These are phyloP conservation scores for Penicillium sp. DNA, from an alignment of 2,329 filamentous ascomycete genomes.

Conservation along the genomic window DNA sequence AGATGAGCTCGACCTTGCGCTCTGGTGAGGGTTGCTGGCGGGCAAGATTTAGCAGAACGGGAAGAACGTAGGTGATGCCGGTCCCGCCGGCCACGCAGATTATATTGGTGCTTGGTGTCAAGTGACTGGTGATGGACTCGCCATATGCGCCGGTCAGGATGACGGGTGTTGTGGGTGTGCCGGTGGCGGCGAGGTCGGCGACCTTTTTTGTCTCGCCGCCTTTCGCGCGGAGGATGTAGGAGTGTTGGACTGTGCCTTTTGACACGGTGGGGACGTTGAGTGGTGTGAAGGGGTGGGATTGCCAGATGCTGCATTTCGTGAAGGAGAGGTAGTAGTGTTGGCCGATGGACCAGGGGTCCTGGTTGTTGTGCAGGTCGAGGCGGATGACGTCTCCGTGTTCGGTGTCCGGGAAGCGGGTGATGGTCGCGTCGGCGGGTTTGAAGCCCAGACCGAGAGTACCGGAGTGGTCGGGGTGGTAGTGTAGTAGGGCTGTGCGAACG, in stretches of 20 bases:
- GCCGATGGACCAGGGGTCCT: slow-evolving; percentile 62
- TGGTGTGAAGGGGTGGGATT: slow-evolving; percentile 69
- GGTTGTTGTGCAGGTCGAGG: slow-evolving; percentile 62
- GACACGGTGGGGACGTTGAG: slow-evolving; percentile 51
- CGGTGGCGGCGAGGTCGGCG: slow-evolving; percentile 18
- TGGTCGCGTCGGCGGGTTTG: slow-evolving; percentile 35
- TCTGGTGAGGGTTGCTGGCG: slow-evolving; percentile 31
- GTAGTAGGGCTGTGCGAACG: slow-evolving; percentile 58
- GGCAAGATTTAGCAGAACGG: slow-evolving; percentile 43
- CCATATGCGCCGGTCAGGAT: slow-evolving; percentile 65
- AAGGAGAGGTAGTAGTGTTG: slow-evolving; percentile 73
- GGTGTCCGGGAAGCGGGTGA: slow-evolving; percentile 54
- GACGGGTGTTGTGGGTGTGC: slow-evolving; percentile 48
- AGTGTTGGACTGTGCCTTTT: slow-evolving; percentile 20
- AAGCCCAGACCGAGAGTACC: slow-evolving; percentile 28
- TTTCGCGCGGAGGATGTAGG: slow-evolving; percentile 51
- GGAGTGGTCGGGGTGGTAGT: slow-evolving; percentile 35
- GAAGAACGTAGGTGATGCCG: slow-evolving; percentile 57
- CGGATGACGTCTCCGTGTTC: slow-evolving; percentile 62
- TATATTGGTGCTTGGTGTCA: slow-evolving; percentile 43
- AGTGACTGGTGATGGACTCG: slow-evolving; percentile 44
- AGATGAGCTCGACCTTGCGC: slow-evolving; percentile 59
- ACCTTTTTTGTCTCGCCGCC: slow-evolving; percentile 28
- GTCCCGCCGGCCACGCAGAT: slow-evolving; percentile 58
- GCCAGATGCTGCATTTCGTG: slow-evolving; percentile 64